Conservation (phyloP, 2,329 filamentous ascomycete species). For the Diaporthe longicolla region DNA sequence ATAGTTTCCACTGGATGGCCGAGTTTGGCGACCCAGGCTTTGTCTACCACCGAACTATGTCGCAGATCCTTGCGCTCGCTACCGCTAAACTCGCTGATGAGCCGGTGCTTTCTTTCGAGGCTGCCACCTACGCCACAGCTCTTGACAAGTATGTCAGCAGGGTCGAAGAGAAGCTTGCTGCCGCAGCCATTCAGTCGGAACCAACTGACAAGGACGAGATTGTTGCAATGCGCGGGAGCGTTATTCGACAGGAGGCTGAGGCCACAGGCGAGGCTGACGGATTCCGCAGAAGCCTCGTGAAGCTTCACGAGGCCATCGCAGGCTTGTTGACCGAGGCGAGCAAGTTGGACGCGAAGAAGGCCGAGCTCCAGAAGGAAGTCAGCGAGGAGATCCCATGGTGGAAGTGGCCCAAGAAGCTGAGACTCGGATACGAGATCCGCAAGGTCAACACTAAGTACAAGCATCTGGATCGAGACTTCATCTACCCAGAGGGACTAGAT, state of each 20-base stretch:
- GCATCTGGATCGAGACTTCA: constrained; percentile 82
- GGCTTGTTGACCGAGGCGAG: constrained; percentile 34
- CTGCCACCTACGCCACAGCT: constrained; percentile 73
- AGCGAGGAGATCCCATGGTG: constrained; percentile 61
- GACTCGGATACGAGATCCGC: constrained; percentile 74
- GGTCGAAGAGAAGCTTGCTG: constrained; percentile 64
- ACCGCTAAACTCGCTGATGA: constrained; percentile 73
- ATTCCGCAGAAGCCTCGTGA: constrained; percentile 57
- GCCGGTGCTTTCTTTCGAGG: constrained; percentile 74
- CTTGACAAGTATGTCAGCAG: constrained; percentile 67
- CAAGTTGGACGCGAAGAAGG: constrained; percentile 59
- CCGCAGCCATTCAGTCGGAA: constrained; percentile 43
- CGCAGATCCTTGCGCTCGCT: constrained; percentile 75
- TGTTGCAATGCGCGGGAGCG: constrained; percentile 41
- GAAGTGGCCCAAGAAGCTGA: constrained; percentile 78
- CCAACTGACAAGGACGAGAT: constrained; percentile 43
- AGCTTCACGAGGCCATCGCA: constrained; percentile 52
- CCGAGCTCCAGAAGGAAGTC: constrained; percentile 53
- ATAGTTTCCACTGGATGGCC: constrained; percentile 88
- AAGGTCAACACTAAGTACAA: constrained; percentile 87
- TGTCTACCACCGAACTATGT: constrained; percentile 75
- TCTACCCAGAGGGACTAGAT: constrained; percentile 83
- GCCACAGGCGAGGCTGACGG: constrained; percentile 53
- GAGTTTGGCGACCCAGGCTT: constrained; percentile 78
- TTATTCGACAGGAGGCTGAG: constrained; percentile 42